Percentiles rank a stretch among this genome's conserved stretches.
These are phyloP conservation scores for Sistotremastrum suecicum DNA, from an alignment of 768 basidiomycete species.

Conservation along the genomic window DNA sequence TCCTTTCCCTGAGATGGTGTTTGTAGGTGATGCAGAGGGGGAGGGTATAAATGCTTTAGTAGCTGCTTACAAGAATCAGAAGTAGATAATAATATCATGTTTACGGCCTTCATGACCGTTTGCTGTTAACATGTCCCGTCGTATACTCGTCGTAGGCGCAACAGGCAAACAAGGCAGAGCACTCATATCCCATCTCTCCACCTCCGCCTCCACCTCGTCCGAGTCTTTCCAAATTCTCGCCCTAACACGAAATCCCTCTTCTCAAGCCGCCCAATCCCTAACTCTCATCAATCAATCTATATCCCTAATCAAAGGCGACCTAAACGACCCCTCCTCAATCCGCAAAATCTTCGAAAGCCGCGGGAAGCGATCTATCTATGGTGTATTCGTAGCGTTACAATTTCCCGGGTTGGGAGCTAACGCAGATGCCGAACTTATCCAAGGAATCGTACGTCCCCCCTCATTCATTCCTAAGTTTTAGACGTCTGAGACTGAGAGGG, in stretches of 20 bases:
- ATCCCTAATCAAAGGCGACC: conserved; percentile 23
- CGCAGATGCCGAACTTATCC: conserved; percentile 23
- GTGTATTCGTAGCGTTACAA: conserved; percentile 24
- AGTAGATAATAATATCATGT: too few relatives aligned
- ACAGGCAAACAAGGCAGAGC: conserved; percentile 25
- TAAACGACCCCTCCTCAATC: conserved; percentile 17
- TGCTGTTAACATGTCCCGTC: too few relatives aligned
- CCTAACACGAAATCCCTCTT: conserved; percentile 20
- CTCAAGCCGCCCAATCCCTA: conserved; percentile 16
- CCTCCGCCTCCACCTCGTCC: conserved; percentile 3
- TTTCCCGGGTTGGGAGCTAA: conserved; percentile 28
- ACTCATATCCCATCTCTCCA: conserved; percentile 16
- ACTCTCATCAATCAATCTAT: conserved; percentile 3
- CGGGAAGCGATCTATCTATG: conserved; percentile 19
- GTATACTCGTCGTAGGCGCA: conserved; percentile 22
- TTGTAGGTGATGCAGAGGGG: too few relatives aligned
- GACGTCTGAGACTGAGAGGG: neutral
- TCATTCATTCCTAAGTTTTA: neutral
- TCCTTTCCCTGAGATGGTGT: too few relatives aligned
- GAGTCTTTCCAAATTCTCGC: conserved; percentile 21
- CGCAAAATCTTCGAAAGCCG: conserved; percentile 24
- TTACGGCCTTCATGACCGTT: too few relatives aligned
- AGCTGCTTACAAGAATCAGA: too few relatives aligned
- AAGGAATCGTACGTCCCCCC: conserved; percentile 22
- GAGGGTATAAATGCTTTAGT: too few relatives aligned